A percentile compares a stretch with the other conserved stretches of the same genome.
Evolutionary conservation across 2,329 filamentous ascomycete genomes (phyloP).

Genomic region (Aureobasidium namibiae): DNA sequence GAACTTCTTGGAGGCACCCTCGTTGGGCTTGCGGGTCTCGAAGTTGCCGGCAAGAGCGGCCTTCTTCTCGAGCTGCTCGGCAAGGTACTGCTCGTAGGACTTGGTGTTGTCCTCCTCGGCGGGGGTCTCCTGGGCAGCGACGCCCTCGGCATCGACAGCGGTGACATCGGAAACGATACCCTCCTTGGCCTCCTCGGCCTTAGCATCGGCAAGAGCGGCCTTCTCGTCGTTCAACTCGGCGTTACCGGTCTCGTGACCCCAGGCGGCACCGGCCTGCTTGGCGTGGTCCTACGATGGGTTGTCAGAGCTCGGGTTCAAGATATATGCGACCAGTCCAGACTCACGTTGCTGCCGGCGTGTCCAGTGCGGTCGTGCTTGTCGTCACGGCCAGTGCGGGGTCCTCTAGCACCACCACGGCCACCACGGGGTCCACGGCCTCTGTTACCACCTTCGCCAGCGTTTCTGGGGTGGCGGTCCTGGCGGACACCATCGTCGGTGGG

Average conservation of each 20-base stretch:
- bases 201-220: conserved; percentile 81
- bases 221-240: conserved; percentile 87
- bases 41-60: conserved; percentile 56
- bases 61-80: conserved; percentile 69
- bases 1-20: conserved; percentile 94
- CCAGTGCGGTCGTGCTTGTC: conserved; percentile 55
- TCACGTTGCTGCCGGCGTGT: conserved; percentile 41
- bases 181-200: conserved; percentile 69
- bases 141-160: conserved; percentile 33
- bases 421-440: conserved; percentile 42
- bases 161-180: conserved; percentile 30
- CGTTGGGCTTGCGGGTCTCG: conserved; percentile 82
- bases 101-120: conserved; percentile 69
- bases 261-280: conserved; percentile 82
- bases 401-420: conserved; percentile 49
- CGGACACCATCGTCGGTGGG: conserved; percentile 60
- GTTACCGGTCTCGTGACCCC: conserved; percentile 74
- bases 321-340: conserved; percentile 19
- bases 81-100: conserved; percentile 83
- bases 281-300: conserved; percentile 56
- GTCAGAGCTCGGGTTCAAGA: conserved; percentile 16
- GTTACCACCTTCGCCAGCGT: conserved; percentile 23
- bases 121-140: conserved; percentile 36
- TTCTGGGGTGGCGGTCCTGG: conserved; percentile 34
- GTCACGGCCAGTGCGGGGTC: conserved; percentile 38